Evolutionary conservation across 345 rosid genomes (phyloP).

Genomic region (Clarkia xantiana): DNA sequence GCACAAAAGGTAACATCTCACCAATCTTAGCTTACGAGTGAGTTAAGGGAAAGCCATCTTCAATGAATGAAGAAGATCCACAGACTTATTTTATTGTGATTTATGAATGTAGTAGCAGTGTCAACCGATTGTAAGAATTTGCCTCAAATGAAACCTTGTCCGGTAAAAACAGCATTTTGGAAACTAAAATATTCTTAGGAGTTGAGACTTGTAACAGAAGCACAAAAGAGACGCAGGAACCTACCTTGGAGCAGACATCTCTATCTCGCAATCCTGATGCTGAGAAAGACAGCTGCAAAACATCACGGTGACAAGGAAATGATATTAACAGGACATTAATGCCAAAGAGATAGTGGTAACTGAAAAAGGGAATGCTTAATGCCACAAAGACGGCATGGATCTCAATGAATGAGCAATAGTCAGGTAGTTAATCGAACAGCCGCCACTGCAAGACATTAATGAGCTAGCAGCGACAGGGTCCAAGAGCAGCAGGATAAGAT

Average conservation of each 20-base stretch:
- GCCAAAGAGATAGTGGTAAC: constrained; percentile 1
- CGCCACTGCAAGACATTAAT: too few relatives aligned
- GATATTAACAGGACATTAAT: not conserved
- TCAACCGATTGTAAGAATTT: too few relatives aligned
- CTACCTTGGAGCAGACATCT: constrained; percentile 73
- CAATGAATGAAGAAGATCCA: too few relatives aligned
- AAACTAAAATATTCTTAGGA: not conserved
- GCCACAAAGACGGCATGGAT: not conserved
- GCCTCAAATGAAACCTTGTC: not conserved
- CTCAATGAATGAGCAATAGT: too few relatives aligned
- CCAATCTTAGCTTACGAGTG: too few relatives aligned
- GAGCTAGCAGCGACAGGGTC: too few relatives aligned
- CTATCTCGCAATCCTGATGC: constrained; percentile 61
- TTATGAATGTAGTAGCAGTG: too few relatives aligned
- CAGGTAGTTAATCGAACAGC: too few relatives aligned
- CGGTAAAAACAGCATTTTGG: not conserved
- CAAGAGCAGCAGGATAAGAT: too few relatives aligned
- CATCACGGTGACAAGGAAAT: not conserved
- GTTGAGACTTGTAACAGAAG: not conserved
- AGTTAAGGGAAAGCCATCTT: too few relatives aligned
- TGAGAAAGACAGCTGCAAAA: constrained; percentile 65
- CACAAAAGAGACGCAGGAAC: constrained; percentile 6
- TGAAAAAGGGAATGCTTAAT: constrained; percentile 3
- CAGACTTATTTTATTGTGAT: too few relatives aligned
- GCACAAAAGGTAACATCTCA: too few relatives aligned